These are phyloP conservation scores for Colletotrichum sp. DNA, from an alignment of 2,329 filamentous ascomycete species.

Conservation along the genomic window DNA sequence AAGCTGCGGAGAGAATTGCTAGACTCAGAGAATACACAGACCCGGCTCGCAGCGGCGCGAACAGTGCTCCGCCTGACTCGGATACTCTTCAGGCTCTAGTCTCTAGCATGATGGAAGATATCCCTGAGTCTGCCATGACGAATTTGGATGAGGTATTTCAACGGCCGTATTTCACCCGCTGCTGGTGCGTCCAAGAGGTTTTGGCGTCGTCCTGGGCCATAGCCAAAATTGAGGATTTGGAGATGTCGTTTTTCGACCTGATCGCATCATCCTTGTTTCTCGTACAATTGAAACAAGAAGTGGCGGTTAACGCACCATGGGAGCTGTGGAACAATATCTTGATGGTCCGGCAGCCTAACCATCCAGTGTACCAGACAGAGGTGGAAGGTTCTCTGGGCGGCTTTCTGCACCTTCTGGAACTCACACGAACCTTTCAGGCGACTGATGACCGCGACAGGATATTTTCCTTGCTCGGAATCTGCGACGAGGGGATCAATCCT, in stretches of 20 bases:
- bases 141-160: slow-evolving; percentile 6
- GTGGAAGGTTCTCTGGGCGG: not conserved
- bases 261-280: not conserved
- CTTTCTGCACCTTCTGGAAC: slow-evolving; percentile 7
- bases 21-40: slow-evolving; percentile 3
- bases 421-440: slow-evolving; percentile 9
- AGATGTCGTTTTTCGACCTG: slow-evolving; percentile 15
- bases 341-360: not conserved
- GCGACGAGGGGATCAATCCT: slow-evolving; percentile 10
- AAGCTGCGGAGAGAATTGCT: slow-evolving; percentile 3
- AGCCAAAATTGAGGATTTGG: slow-evolving; percentile 13
- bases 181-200: slow-evolving; percentile 14
- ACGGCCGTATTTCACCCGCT: slow-evolving; percentile 4
- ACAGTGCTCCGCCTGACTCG: not conserved
- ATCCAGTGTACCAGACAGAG: not conserved
- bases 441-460: slow-evolving; percentile 13
- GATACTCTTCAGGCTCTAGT: not conserved
- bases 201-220: slow-evolving; percentile 4
- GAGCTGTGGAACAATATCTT: slow-evolving; percentile 12
- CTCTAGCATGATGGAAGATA: not conserved
- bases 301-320: not conserved
- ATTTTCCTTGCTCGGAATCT: slow-evolving; percentile 8
- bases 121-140: not conserved
- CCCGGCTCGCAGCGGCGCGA: not conserved
- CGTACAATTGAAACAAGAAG: not conserved